Evolutionary conservation across 2,329 filamentous ascomycete genomes (phyloP).

Genomic region (Exophiala alcalophila): DNA sequence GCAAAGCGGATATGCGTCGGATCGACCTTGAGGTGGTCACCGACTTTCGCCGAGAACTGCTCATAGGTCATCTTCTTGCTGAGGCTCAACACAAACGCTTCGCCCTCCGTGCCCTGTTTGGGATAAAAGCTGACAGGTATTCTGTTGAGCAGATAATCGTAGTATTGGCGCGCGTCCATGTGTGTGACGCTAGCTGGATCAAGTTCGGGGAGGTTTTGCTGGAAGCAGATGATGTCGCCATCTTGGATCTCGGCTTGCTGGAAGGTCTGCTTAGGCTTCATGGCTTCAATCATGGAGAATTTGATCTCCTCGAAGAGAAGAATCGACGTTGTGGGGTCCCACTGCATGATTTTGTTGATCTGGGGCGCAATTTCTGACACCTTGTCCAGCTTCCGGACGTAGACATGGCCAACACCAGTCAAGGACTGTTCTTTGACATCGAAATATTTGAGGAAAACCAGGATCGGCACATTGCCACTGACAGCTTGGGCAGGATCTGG

Average conservation of each 20-base stretch:
- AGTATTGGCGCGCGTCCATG: slow-evolving; percentile 75
- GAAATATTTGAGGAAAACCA: slow-evolving; percentile 92
- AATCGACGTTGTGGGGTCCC: slow-evolving; percentile 71
- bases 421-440: slow-evolving; percentile 73
- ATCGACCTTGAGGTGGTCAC: slow-evolving; percentile 70
- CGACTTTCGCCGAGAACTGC: slow-evolving; percentile 78
- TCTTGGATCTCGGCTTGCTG: slow-evolving; percentile 93
- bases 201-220: slow-evolving; percentile 54
- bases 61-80: slow-evolving; percentile 91
- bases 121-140: slow-evolving; percentile 76
- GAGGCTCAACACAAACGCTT: slow-evolving; percentile 72
- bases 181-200: slow-evolving; percentile 49
- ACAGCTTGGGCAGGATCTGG: slow-evolving; percentile 38
- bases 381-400: slow-evolving; percentile 82
- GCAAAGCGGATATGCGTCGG: slow-evolving; percentile 88
- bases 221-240: slow-evolving; percentile 95
- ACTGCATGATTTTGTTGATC: slow-evolving; percentile 80
- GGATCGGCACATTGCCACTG: slow-evolving; percentile 56
- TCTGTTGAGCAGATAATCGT: slow-evolving; percentile 87
- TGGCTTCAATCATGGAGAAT: slow-evolving; percentile 89
- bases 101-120: slow-evolving; percentile 49
- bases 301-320: slow-evolving; percentile 96
- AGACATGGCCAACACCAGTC: slow-evolving; percentile 75
- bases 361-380: slow-evolving; percentile 76
- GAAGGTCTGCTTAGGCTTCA: slow-evolving; percentile 87